A percentile compares a stretch with the other conserved stretches of the same genome.
Conservation (phyloP, 208 protist genomes). For the Porcisia deanei region DNA sequence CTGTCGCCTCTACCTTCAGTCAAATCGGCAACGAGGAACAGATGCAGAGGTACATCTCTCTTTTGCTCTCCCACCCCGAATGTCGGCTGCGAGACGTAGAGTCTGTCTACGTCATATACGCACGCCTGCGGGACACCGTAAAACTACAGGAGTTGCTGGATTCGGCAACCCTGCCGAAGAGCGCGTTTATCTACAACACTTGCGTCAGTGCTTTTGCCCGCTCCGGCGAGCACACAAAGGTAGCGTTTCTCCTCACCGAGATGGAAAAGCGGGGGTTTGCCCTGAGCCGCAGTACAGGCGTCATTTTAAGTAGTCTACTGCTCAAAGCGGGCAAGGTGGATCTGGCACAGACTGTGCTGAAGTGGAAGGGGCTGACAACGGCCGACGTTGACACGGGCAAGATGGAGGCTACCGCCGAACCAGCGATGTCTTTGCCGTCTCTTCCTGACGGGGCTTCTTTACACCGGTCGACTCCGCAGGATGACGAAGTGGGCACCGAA, state of each 20-base stretch:
- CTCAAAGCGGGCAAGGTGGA: slow-evolving; percentile 88
- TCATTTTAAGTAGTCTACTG: slow-evolving; percentile 87
- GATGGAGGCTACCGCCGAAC: background rate
- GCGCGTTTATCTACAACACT: slow-evolving; percentile 83
- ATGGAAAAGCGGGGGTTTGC: slow-evolving; percentile 79
- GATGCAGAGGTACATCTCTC: slow-evolving; percentile 80
- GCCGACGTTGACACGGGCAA: background rate
- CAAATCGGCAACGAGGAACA: slow-evolving; percentile 59
- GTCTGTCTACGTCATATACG: slow-evolving; percentile 85
- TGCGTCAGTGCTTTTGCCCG: slow-evolving; percentile 84
- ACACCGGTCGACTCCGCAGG: background rate
- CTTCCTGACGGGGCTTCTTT: background rate
- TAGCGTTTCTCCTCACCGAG: slow-evolving; percentile 70
- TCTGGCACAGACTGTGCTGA: slow-evolving; percentile 84
- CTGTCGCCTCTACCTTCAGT: slow-evolving; percentile 75
- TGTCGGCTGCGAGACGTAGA: slow-evolving; percentile 77
- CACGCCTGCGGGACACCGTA: slow-evolving; percentile 76
- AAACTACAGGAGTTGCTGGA: slow-evolving; percentile 88
- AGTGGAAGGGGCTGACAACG: slow-evolving; percentile 71
- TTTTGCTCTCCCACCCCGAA: slow-evolving; percentile 79
- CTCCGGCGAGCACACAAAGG: slow-evolving; percentile 85
- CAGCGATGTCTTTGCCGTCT: background rate
- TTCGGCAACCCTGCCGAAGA: slow-evolving; percentile 58
- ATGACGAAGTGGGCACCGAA: slow-evolving; percentile 3
- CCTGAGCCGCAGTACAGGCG: slow-evolving; percentile 80